A percentile compares a stretch with the other conserved stretches of the same genome.
Conservation (phyloP, 345 rosid genomes). For the Eucalyptus curtisii region DNA sequence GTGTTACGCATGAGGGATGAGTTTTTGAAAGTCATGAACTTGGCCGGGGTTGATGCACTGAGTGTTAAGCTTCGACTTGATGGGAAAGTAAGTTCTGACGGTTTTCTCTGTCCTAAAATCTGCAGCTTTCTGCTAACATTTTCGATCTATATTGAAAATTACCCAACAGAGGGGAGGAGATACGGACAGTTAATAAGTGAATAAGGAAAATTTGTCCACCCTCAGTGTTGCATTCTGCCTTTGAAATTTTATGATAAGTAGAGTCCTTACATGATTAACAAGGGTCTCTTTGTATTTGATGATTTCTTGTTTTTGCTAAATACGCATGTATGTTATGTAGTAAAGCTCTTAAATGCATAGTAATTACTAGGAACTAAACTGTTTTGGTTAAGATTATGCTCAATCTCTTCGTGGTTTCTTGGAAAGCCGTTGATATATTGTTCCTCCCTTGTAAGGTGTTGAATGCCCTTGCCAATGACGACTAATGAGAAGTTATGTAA, state of each 20-base stretch:
- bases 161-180: not conserved
- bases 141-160: not conserved
- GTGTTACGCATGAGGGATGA: conserved; percentile 38
- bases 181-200: not conserved
- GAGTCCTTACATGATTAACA: not conserved
- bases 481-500: not conserved
- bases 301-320: not conserved
- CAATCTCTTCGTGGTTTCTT: not conserved
- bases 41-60: conserved; percentile 28
- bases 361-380: not conserved
- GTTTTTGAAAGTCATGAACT: conserved; percentile 45
- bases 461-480: not conserved
- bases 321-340: not conserved
- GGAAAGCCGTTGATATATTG: not conserved
- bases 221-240: not conserved
- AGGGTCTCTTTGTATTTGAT: not conserved
- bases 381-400: not conserved
- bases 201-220: not conserved
- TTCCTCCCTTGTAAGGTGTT: not conserved
- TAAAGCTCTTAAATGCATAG: not conserved
- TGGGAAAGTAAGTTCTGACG: conserved; percentile 20
- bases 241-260: not conserved
- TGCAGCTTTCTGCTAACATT: not conserved
- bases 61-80: conserved; percentile 31
- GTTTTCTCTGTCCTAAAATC: not conserved